These are phyloP conservation scores for Linnemannia schmuckeri DNA, from an alignment of 192 early-diverging fungal genomes.

Conservation along the genomic window DNA sequence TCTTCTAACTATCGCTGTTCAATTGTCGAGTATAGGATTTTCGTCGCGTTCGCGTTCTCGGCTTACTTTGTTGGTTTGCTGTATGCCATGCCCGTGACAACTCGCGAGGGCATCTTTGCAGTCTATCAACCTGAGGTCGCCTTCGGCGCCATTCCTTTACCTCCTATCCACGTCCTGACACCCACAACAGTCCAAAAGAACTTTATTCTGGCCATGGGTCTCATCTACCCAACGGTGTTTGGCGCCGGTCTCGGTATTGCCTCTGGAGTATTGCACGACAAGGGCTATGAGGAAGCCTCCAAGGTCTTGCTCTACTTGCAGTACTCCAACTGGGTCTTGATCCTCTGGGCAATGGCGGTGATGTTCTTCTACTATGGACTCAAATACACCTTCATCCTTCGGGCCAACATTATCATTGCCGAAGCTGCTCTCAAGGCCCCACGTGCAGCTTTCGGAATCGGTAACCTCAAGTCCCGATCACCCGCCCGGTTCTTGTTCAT, in stretches of 20 bases:
- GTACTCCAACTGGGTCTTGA: conserved; percentile 52
- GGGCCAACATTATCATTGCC: conserved; percentile 54
- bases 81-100: conserved; percentile 57
- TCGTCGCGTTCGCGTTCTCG: conserved; percentile 26
- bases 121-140: conserved; percentile 48
- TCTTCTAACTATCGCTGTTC: not conserved
- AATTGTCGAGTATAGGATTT: conserved; percentile 4
- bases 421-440: conserved; percentile 52
- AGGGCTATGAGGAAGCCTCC: conserved; percentile 19
- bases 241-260: conserved; percentile 32
- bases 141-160: conserved; percentile 24
- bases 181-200: conserved; percentile 52
- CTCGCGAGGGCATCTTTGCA: conserved; percentile 51
- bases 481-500: conserved; percentile 52
- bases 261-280: conserved; percentile 30
- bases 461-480: conserved; percentile 43
- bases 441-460: conserved; percentile 42
- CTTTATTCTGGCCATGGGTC: conserved; percentile 31
- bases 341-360: conserved; percentile 39
- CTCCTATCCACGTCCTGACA: conserved; percentile 44
- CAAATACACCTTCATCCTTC: conserved; percentile 54
- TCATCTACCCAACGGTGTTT: conserved; percentile 37
- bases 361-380: conserved; percentile 56
- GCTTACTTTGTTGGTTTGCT: conserved; percentile 49
- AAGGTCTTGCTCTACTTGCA: conserved; percentile 26